These are phyloP conservation scores for Sarocladium strictum DNA, from an alignment of 2,329 filamentous ascomycete species.

Conservation along the genomic window DNA sequence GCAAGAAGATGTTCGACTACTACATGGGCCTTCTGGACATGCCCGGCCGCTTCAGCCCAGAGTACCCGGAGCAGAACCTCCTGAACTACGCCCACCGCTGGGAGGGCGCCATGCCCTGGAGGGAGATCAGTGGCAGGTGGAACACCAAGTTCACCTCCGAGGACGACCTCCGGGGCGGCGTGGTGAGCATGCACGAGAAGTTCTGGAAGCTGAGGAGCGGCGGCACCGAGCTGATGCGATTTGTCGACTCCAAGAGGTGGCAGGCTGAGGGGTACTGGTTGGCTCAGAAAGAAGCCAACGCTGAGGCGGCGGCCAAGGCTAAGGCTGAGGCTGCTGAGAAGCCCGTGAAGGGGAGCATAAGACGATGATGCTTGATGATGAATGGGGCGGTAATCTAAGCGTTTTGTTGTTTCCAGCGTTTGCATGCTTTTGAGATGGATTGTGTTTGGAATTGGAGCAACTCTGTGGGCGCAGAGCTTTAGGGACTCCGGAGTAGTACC, in stretches of 20 bases:
- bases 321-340: too few relatives aligned
- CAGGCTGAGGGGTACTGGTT: conserved; percentile 4
- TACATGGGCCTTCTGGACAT: conserved; percentile 3
- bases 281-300: too few relatives aligned
- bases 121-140: conserved; percentile 5
- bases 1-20: conserved; percentile 8
- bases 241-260: conserved; percentile 1
- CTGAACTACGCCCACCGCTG: conserved; percentile 11
- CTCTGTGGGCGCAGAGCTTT: too few relatives aligned
- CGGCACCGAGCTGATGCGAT: not conserved
- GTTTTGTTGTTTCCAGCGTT: too few relatives aligned
- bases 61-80: conserved; percentile 7
- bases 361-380: too few relatives aligned
- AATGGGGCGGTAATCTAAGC: too few relatives aligned
- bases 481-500: too few relatives aligned
- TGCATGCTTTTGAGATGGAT: too few relatives aligned
- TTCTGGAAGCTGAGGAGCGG: conserved; percentile 3
- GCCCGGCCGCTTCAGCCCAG: conserved; percentile 1
- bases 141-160: conserved; percentile 1
- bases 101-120: conserved; percentile 10
- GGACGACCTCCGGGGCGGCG: not conserved
- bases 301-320: not conserved
- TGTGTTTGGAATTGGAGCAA: too few relatives aligned
- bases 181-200: conserved; percentile 8
- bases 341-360: too few relatives aligned